These are phyloP conservation scores for Colletotrichum musicola DNA, from an alignment of 2,329 filamentous ascomycete species.

Conservation along the genomic window DNA sequence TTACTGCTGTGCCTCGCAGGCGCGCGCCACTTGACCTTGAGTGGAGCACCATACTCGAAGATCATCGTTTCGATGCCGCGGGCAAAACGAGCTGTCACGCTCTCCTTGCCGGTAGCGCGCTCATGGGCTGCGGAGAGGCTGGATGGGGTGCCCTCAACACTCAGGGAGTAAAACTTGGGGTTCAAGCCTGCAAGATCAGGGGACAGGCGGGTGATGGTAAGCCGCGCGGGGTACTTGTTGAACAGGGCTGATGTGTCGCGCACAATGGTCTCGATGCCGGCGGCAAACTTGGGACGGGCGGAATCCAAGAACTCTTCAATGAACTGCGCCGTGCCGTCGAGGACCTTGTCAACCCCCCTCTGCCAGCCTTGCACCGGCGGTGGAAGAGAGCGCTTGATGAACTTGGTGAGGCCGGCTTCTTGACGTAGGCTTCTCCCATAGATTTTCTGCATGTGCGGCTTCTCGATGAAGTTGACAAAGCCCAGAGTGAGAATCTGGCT, in stretches of 20 bases:
- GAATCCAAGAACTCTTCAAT: slow-evolving; percentile 91
- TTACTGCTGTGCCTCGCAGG: slow-evolving; percentile 88
- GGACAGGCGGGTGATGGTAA: slow-evolving; percentile 84
- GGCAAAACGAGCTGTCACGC: slow-evolving; percentile 75
- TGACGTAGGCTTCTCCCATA: slow-evolving; percentile 87
- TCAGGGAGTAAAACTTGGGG: slow-evolving; percentile 82
- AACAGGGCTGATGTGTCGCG: slow-evolving; percentile 90
- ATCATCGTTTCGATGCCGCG: slow-evolving; percentile 80
- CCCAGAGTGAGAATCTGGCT: slow-evolving; percentile 87
- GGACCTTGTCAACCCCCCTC: slow-evolving; percentile 86
- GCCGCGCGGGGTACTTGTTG: slow-evolving; percentile 87
- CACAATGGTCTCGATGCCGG: slow-evolving; percentile 87
- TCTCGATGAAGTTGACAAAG: slow-evolving; percentile 94
- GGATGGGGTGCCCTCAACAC: slow-evolving; percentile 76
- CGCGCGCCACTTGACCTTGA: slow-evolving; percentile 91
- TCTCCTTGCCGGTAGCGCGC: slow-evolving; percentile 79
- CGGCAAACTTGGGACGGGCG: slow-evolving; percentile 86
- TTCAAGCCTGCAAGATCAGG: slow-evolving; percentile 85
- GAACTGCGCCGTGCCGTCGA: slow-evolving; percentile 88
- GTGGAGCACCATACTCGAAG: slow-evolving; percentile 90
- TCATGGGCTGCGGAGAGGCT: slow-evolving; percentile 64
- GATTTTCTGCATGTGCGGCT: slow-evolving; percentile 98
- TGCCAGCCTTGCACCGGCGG: slow-evolving; percentile 86
- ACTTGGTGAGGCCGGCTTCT: slow-evolving; percentile 93
- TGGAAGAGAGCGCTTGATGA: slow-evolving; percentile 87